phyloP scores from a whole-genome alignment of 768 basidiomycete species.

The Lentinula sp. region DNA sequence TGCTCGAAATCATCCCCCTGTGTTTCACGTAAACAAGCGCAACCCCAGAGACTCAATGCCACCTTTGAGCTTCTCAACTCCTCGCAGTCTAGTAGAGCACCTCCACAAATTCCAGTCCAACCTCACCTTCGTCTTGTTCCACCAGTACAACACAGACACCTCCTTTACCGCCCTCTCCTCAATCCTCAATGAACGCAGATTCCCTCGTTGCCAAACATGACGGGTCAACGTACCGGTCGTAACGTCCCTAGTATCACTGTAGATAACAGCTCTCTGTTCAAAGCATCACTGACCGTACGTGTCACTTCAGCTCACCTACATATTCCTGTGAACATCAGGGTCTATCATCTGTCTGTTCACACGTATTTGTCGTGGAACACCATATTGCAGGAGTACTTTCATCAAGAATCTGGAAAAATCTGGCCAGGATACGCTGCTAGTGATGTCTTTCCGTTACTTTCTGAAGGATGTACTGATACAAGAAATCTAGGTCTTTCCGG shows the following conservation, averaged over 20 bases:
- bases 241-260: slow-evolving; percentile 37
- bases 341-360: not conserved
- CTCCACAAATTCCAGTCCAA: slow-evolving; percentile 10
- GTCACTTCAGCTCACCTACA: not conserved
- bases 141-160: slow-evolving; percentile 14
- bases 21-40: slow-evolving; percentile 46
- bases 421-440: slow-evolving; percentile 72
- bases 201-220: slow-evolving; percentile 29
- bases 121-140: slow-evolving; percentile 13
- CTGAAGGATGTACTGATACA: not conserved
- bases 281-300: slow-evolving; percentile 48
- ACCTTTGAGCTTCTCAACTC: slow-evolving; percentile 58
- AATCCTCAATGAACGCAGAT: slow-evolving; percentile 24
- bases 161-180: slow-evolving; percentile 34
- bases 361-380: not conserved
- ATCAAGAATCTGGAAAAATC: slow-evolving; percentile 72
- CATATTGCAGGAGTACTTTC: slow-evolving; percentile 47
- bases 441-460: not conserved
- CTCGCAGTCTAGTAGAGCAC: slow-evolving; percentile 27
- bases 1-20: slow-evolving; percentile 51
- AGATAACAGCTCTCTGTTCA: slow-evolving; percentile 9
- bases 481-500: slow-evolving; percentile 42
- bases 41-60: slow-evolving; percentile 67
- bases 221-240: slow-evolving; percentile 25
- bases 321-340: slow-evolving; percentile 12